Conservation (phyloP, 139 green algal species). For the Monoraphidium neglectum region DNA sequence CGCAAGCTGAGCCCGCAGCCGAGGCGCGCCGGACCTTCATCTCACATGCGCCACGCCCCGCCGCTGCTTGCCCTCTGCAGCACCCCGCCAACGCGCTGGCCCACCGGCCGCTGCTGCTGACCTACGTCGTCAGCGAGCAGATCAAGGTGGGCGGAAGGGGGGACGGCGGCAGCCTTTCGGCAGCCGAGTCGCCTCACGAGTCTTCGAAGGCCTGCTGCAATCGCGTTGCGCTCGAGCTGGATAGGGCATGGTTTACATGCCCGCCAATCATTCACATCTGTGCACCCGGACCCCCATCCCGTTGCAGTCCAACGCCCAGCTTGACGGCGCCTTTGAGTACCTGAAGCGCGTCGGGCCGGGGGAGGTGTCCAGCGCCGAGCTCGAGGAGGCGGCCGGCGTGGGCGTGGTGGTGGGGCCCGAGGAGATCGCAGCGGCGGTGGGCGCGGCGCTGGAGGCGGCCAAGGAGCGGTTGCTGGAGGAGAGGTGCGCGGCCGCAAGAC, state of each 20-base stretch:
- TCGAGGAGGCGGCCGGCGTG: slow-evolving; percentile 79
- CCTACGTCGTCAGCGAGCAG: slow-evolving; percentile 68
- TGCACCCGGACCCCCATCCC: no score
- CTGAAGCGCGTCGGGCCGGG: slow-evolving; percentile 64
- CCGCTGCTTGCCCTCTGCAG: no score
- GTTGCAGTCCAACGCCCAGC: slow-evolving; percentile 70
- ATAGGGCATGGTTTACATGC: no score
- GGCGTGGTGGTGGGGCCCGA: slow-evolving; percentile 78
- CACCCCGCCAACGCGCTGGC: slow-evolving; percentile 80
- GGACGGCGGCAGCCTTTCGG: not conserved
- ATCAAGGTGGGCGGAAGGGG: slow-evolving; percentile 81
- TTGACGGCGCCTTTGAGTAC: slow-evolving; percentile 85
- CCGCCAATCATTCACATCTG: no score
- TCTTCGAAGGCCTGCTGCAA: no score
- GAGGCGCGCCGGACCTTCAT: no score
- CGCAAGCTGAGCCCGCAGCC: no score
- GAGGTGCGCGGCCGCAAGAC: no score
- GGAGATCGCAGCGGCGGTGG: slow-evolving; percentile 69
- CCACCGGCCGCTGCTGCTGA: slow-evolving; percentile 73
- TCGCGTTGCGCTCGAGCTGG: no score
- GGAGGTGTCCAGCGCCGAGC: slow-evolving; percentile 43
- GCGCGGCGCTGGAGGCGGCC: slow-evolving; percentile 51
- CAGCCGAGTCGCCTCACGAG: no score
- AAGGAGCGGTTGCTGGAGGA: slow-evolving; percentile 65
- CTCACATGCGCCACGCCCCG: no score